Conservation (phyloP, 73 alveolate genomes). For the Tetrahymena thermophila region DNA sequence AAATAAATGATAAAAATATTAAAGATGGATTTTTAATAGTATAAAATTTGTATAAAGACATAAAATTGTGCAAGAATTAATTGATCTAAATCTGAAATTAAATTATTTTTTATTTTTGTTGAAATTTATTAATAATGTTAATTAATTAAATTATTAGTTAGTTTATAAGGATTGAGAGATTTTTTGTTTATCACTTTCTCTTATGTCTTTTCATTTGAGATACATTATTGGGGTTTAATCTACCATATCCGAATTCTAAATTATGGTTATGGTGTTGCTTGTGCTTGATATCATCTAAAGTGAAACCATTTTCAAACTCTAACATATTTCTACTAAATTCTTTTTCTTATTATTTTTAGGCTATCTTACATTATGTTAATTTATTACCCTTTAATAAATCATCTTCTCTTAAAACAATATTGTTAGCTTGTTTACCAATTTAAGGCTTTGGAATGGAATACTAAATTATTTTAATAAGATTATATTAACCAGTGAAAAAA, state of each 20-base stretch:
- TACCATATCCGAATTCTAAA: constrained; percentile 21
- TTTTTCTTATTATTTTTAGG: constrained; percentile 14
- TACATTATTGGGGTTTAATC: constrained; percentile 34
- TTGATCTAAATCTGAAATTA: background rate
- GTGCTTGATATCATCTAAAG: constrained; percentile 25
- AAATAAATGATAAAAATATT: no score
- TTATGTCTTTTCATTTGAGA: constrained; percentile 33
- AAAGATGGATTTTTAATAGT: no score
- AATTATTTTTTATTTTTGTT: background rate
- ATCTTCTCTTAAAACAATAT: background rate
- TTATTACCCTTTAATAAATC: background rate
- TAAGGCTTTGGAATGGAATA: background rate
- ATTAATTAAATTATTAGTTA: background rate
- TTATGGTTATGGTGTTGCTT: constrained; percentile 10
- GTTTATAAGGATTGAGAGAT: background rate
- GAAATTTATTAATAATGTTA: background rate
- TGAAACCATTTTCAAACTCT: constrained; percentile 34
- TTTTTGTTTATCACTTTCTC: constrained; percentile 5
- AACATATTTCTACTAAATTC: constrained; percentile 23
- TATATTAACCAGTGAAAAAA: background rate
- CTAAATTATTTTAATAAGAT: background rate
- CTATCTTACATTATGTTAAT: background rate
- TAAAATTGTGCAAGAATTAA: no score
- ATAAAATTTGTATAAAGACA: no score
- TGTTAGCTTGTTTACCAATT: background rate